phyloP scores from a whole-genome alignment of 208 protist species.

The Leishmania major region DNA sequence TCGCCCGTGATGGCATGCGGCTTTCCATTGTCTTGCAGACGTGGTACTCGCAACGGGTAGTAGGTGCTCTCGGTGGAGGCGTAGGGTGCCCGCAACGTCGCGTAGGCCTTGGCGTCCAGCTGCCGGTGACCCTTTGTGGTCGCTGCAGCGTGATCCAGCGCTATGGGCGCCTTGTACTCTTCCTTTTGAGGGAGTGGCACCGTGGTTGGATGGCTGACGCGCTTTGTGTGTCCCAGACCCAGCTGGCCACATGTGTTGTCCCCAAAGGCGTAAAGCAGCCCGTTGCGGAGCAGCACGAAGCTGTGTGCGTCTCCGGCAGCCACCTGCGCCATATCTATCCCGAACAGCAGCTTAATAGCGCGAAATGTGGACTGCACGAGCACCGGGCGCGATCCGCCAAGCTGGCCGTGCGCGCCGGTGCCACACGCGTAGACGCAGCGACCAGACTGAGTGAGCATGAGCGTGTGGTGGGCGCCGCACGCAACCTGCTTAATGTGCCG shows the following conservation, averaged over 20 bases:
- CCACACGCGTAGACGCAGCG: conserved; percentile 74
- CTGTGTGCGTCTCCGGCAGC: conserved; percentile 71
- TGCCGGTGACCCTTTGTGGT: not conserved
- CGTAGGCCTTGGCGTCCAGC: conserved; percentile 60
- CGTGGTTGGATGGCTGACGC: conserved; percentile 16
- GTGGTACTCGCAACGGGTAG: conserved; percentile 70
- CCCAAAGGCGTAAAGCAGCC: conserved; percentile 79
- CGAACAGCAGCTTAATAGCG: conserved; percentile 76
- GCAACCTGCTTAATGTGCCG: conserved; percentile 51
- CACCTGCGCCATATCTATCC: conserved; percentile 62
- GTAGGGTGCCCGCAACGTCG: conserved; percentile 63
- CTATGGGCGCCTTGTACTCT: not conserved
- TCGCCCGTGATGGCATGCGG: conserved; percentile 32
- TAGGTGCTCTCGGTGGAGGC: conserved; percentile 61
- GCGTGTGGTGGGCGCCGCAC: conserved; percentile 74
- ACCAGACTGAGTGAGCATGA: conserved; percentile 52
- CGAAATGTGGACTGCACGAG: conserved; percentile 67
- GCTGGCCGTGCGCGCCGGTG: conserved; percentile 65
- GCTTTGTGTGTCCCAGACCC: conserved; percentile 65
- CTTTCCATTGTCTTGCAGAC: conserved; percentile 46
- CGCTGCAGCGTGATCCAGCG: not conserved
- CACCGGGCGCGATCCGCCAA: conserved; percentile 48
- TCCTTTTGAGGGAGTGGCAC: conserved; percentile 15
- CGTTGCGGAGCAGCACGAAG: conserved; percentile 77
- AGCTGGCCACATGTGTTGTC: conserved; percentile 84